Conservation (phyloP, 306 rosid species). For the Dryas alaskensis region DNA sequence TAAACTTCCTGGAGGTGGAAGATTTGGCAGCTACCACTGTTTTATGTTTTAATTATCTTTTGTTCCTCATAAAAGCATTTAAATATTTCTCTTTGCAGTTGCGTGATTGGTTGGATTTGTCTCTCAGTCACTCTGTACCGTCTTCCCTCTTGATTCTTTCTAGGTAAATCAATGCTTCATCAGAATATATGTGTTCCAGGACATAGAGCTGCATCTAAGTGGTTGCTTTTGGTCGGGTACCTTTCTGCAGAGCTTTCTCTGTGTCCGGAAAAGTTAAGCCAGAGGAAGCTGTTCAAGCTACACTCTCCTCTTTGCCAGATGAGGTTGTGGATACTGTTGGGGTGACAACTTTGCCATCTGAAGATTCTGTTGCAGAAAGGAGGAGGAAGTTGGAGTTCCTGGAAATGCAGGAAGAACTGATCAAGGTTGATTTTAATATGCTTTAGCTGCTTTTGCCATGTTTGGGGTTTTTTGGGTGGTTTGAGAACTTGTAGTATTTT, state of each 20-base stretch:
- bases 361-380: constrained; percentile 86
- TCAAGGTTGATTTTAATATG: constrained; percentile 51
- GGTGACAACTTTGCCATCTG: constrained; percentile 85
- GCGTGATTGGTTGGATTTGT: constrained; percentile 95
- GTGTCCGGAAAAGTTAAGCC: constrained; percentile 80
- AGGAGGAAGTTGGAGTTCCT: constrained; percentile 92
- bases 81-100: constrained; percentile 50
- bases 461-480: too few species aligned
- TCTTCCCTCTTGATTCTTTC: constrained; percentile 97
- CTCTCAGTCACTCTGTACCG: constrained; percentile 88
- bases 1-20: too few species aligned
- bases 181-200: not conserved
- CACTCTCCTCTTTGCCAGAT: constrained; percentile 88
- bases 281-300: constrained; percentile 88
- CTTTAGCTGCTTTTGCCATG: too few species aligned
- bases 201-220: too few species aligned
- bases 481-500: not conserved
- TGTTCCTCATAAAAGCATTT: constrained; percentile 19
- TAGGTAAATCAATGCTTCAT: constrained; percentile 50
- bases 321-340: constrained; percentile 93
- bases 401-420: constrained; percentile 89
- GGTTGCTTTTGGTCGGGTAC: too few species aligned
- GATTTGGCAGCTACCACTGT: not conserved
- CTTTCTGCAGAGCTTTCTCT: constrained; percentile 61
- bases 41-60: constrained; percentile 16